Evolutionary conservation across 768 basidiomycete genomes (phyloP), one percentile per base, ranked within the genome.

Genomic region (Rhodotorula paludigena): DNA sequence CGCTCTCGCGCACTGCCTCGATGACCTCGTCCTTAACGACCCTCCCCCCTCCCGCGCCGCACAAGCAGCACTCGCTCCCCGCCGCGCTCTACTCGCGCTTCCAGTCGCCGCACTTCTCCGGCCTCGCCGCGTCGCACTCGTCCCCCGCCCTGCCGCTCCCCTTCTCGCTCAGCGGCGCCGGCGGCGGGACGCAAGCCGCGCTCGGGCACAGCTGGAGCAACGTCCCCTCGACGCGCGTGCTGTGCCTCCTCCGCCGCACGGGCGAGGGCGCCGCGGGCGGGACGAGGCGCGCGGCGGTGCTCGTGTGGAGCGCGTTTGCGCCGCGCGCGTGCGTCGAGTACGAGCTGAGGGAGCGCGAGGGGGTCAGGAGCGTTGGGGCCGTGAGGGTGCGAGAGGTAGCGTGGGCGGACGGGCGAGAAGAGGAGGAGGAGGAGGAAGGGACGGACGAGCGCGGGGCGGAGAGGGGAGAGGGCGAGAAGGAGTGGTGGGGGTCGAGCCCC

Each of bases 191-290:
- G 25, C 49, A 58, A 4, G 69, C 69, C 11, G 63, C 73, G 12
- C 51, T 74, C 9, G 66, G 67, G 1, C 67, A 67, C 32, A 32
- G 55, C 8, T 70, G 69, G 73, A 47, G 52, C 30, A 57, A 68
- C 23, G 39, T 65, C 47, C 45, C 60, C 44, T 64, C 54, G 16
- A 42, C 63, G n/a, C 16, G 66, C 16, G 8, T 67, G 8, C 48
- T 68, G 41, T 63, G 53, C 41, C 16, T 63, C 42, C 28, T 67
- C 42, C 53, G 32, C 7, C 53, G 36, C 5, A 28, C 28, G 20
- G 44, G 57, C 41, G 52, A 20, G 32, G 49, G 15, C 32, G 49
- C 16, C 3, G 20, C 4, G 18, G 33, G 18, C 30, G 18, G 28
- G 45, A 42, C n/a, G 47, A 38, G 23, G 35, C 18, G 53, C 7